phyloP scores from a whole-genome alignment of 306 rosid species.

The Senna siamea region DNA sequence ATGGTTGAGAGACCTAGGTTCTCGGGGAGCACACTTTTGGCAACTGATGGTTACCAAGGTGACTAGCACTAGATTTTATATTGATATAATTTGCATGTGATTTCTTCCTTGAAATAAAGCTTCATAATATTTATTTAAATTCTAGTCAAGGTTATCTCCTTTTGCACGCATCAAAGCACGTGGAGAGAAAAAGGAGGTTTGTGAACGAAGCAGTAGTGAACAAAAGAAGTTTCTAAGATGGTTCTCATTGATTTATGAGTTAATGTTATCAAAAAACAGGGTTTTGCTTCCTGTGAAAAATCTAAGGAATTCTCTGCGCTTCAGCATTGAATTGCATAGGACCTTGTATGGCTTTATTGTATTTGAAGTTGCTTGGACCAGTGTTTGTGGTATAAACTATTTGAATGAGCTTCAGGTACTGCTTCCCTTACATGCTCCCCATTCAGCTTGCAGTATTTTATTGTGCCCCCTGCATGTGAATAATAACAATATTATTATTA shows the following conservation, averaged over 20 bases:
- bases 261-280: constrained; percentile 60
- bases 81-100: constrained; percentile 22
- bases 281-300: constrained; percentile 81
- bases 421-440: constrained; percentile 24
- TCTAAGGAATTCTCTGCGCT: constrained; percentile 61
- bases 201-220: constrained; percentile 42
- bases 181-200: constrained; percentile 58
- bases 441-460: constrained; percentile 19
- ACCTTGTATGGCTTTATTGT: constrained; percentile 86
- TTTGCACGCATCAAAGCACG: constrained; percentile 71
- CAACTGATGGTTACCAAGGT: constrained; percentile 98
- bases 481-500: too few species aligned
- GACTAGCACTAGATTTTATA: background rate
- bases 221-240: constrained; percentile 58
- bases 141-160: constrained; percentile 95
- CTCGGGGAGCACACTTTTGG: constrained; percentile 83
- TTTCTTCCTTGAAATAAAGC: constrained; percentile 24
- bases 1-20: constrained; percentile 76
- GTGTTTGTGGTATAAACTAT: constrained; percentile 89
- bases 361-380: constrained; percentile 80
- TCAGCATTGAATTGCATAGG: constrained; percentile 73
- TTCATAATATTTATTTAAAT: constrained; percentile 19
- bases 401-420: constrained; percentile 90
- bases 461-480: background rate
- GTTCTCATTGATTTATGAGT: constrained; percentile 67